Evolutionary conservation across 106 monocot genomes (phyloP), one percentile per base, ranked within the genome.

Genomic region (Posidonia australis): DNA sequence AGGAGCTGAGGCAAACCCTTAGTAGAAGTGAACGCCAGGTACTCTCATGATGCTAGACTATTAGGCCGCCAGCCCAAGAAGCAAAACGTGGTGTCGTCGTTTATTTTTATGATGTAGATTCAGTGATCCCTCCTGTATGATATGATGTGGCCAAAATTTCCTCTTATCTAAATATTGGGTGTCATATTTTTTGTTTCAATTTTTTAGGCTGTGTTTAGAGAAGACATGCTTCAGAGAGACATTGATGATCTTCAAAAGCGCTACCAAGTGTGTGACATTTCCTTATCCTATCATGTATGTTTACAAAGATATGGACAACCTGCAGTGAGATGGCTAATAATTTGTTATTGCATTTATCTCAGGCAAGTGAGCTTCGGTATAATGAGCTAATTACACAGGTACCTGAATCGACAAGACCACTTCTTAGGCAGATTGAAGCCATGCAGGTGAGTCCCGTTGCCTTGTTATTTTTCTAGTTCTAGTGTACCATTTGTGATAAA

Each of bases 291-390:
- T 49, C 49, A 12, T 58, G 14, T 29, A 14, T 58, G 27, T 29
- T 13, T 14, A 23, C 58, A 6, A 28, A 26, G 12, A 58, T 57
- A 54, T 29, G 24, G 23, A 26, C 58, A 58, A 31, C 13, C 14
- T 58, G 30, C 58, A 55, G 11, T 58, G n/a, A 49, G 48, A n/a
- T 49, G 44, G 24, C 54, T 58, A 26, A 58, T 29, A 58, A 46
- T 21, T 45, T 46, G 27, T 17, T 43, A 12, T 29, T 32, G 20
- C 10, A 22, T 31, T 61, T 26, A 58, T 68, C 32, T 54, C 77
- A 96, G 96, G 86, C 87, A 77, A 96, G 90, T 77, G 96, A 96
- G 67, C 74, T 96, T 59, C 96, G 87, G 9, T 96, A 87, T 62
- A 87, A 87, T 77, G 96, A 96, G 72, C 79, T 96, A 74, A 77